These are phyloP conservation scores for Neofusicoccum sp. DNA, from an alignment of 2,329 filamentous ascomycete genomes.

Conservation along the genomic window DNA sequence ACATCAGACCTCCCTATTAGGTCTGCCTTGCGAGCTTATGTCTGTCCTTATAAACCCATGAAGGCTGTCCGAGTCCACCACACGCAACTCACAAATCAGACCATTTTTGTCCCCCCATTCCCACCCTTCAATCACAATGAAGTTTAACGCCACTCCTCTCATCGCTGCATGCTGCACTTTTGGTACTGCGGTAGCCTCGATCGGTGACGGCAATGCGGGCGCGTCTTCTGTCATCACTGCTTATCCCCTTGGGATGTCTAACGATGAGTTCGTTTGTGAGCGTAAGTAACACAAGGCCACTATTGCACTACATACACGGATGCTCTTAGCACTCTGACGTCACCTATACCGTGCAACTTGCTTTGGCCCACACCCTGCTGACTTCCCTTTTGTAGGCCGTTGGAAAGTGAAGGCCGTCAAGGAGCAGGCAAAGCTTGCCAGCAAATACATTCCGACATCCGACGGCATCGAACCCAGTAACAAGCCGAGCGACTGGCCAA, in stretches of 20 bases:
- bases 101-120: not conserved
- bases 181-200: not conserved
- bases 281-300: not conserved
- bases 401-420: not conserved
- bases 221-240: not conserved
- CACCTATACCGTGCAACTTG: no score
- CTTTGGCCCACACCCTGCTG: no score
- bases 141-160: not conserved
- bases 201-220: not conserved
- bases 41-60: not conserved
- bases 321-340: no score
- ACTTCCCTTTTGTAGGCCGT: not conserved
- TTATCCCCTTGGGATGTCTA: not conserved
- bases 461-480: no score
- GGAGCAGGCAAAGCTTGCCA: not conserved
- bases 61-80: not conserved
- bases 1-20: not conserved
- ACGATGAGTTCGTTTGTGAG: not conserved
- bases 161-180: not conserved
- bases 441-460: not conserved
- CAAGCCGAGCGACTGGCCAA: constrained; percentile 30
- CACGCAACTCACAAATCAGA: not conserved
- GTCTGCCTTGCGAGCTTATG: not conserved
- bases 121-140: not conserved
- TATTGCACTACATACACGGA: not conserved